Base-by-base conservation (phyloP, 1,284 basidiomycete genomes). In the Irpex sp. region DNA sequence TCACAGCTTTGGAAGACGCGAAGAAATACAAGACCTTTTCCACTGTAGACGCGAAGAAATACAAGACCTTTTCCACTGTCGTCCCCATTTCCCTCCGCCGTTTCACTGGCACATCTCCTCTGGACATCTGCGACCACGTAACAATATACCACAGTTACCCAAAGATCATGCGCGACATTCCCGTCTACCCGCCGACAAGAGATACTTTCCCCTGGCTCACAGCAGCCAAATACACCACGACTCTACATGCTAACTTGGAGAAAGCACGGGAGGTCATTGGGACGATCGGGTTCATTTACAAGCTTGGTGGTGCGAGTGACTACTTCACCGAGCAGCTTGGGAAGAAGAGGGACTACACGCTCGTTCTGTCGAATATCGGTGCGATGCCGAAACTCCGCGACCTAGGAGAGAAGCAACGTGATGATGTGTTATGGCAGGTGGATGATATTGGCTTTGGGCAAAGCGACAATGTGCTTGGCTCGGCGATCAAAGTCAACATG, bases 81-180 rank as follows among this genome's bases (percentile, higher is more conserved):
- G 5, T 78, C 17, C 74, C 79, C 7, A 68, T 79, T 19, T 79
- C 78, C 3, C 71, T 81, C 5, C 76, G 80, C n/a, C 70, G 65
- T 2, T 65, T 71, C 49, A 69, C 76, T 0, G 69, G 71, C 11
- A 67, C 72, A 0, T 66, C 78, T 0, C 49, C 65, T 2, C 68
- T 73, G 19, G 73, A 62, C 15, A 72, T 81, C 52, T 79, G 78
- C 68, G 74, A 78, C 62, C 70, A 74, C 54, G 73, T 76, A 40
- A 77, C 78, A 1, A 34, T 63, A 0, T 65, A 74, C 54, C 40
- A 63, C 40, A 59, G 65, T 1, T 71, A 69, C 58, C 59, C 70
- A 8, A 64, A 67, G 15, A 64, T 78, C 52, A 21, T 36, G n/a
- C 52, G 26, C 17, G 62, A 69, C 13, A 57, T 47, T 44, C 26